Base-by-base conservation (phyloP, 352 stramenopile genomes). In the Pythium insidiosum region DNA sequence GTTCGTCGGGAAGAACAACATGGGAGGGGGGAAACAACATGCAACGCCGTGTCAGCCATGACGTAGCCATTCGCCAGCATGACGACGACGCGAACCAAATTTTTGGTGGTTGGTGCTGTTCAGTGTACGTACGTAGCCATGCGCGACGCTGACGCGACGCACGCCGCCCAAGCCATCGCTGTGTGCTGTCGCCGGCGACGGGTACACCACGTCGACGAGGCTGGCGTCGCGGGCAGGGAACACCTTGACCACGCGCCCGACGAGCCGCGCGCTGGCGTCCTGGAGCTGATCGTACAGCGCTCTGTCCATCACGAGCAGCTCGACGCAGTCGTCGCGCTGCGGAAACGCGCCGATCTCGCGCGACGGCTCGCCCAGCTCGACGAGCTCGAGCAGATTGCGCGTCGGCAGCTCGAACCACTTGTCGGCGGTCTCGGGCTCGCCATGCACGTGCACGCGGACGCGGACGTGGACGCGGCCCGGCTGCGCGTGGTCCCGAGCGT, bases 161-260 rank as follows among this genome's bases (percentile, higher is more conserved):
- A n/a, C n/a, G n/a, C n/a, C n/a, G n/a, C n/a, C n/a, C n/a, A n/a
- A n/a, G n/a, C n/a, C n/a, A n/a, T n/a, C n/a, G n/a, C n/a, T n/a
- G n/a, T n/a, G n/a, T n/a, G n/a, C n/a, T n/a, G n/a, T n/a, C n/a
- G n/a, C n/a, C n/a, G n/a, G n/a, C 6, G 31, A 29, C 12, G 69
- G 69, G 40, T 78, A 70, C 26, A 33, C 35, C 5, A 83, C 54
- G 13, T 74, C 63, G 20, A 86, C 64, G 31, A 84, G 33, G 0
- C 54, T 69, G 11, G 71, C 66, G 30, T 82, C 73, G 7, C 68
- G 70, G 15, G 56, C 58, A 13, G 66, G 58, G 11, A 70, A 38
- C 33, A 69, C 66, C 20, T 70, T 60, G 6, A 61, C 41, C 13
- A 82, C 70, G n/a, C 46, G 47, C 1, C 70, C 70, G 2, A 53